Evolutionary conservation across 306 rosid species (phyloP).

Genomic region (Gleditsia sinensis): DNA sequence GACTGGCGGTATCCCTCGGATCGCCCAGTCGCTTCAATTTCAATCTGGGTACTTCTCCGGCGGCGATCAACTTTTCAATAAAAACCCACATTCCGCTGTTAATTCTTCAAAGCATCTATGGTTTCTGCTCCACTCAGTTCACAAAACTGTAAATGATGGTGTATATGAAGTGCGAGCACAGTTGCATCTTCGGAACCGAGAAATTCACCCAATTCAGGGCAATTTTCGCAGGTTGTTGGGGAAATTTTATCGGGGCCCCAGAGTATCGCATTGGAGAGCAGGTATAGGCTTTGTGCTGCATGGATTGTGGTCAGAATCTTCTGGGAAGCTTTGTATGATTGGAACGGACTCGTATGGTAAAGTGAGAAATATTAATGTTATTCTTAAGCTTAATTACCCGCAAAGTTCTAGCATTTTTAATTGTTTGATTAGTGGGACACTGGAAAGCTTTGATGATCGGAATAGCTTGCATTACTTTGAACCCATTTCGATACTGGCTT

Average conservation of each 20-base stretch:
- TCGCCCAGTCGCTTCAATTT: conserved; percentile 35
- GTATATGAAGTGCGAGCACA: conserved; percentile 42
- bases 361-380: conserved; percentile 34
- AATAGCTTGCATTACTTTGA: conserved; percentile 41
- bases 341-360: conserved; percentile 48
- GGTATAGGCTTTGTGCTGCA: conserved; percentile 40
- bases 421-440: conserved; percentile 66
- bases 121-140: conserved; percentile 32
- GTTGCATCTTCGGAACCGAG: conserved; percentile 39
- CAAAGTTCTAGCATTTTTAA: conserved; percentile 35
- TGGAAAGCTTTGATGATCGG: conserved; percentile 60
- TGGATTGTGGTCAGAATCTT: conserved; percentile 67
- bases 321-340: conserved; percentile 80
- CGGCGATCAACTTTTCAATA: conserved; percentile 56
- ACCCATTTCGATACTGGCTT: conserved; percentile 58
- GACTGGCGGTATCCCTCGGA: background rate
- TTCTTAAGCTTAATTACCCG: conserved; percentile 73
- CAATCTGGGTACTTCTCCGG: conserved; percentile 59
- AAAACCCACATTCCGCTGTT: background rate
- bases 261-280: conserved; percentile 18
- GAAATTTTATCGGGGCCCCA: conserved; percentile 44
- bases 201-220: background rate
- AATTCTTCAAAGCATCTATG: conserved; percentile 5
- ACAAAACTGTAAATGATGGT: conserved; percentile 38
- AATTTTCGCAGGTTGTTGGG: conserved; percentile 39